phyloP scores from a whole-genome alignment of 305 asterid genomes.

The Fraxinus greggii region DNA sequence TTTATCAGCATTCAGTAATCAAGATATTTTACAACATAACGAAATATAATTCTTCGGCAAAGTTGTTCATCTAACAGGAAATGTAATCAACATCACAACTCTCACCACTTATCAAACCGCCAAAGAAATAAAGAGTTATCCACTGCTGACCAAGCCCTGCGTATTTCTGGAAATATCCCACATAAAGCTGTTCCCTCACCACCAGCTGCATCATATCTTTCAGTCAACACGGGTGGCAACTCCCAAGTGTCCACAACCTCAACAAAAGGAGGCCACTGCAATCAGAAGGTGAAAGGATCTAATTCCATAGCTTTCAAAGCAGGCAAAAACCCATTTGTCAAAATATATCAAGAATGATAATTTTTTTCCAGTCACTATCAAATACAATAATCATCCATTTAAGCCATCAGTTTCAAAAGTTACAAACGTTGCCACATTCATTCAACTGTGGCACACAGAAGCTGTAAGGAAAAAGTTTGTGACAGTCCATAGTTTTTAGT shows the following conservation, averaged over 20 bases:
- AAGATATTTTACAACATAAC: constrained; percentile 1
- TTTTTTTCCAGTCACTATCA: neutral
- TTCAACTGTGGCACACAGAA: neutral
- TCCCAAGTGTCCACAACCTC: constrained; percentile 96
- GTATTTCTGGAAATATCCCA: constrained; percentile 93
- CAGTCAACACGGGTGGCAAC: constrained; percentile 81
- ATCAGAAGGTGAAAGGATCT: constrained; percentile 22
- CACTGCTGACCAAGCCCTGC: constrained; percentile 98
- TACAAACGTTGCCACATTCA: neutral
- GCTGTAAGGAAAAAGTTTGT: neutral
- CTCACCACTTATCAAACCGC: constrained; percentile 97
- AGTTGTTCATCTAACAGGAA: constrained; percentile 5
- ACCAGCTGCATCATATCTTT: constrained; percentile 86
- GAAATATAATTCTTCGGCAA: constrained; percentile 1
- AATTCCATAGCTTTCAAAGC: constrained; percentile 16
- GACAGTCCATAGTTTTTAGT: neutral
- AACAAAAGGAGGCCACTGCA: constrained; percentile 96
- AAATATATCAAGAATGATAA: neutral
- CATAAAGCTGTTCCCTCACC: constrained; percentile 98
- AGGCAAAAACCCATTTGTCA: neutral
- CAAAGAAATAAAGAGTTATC: constrained; percentile 90
- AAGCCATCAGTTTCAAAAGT: constrained; percentile 6
- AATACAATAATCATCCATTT: constrained; percentile 9
- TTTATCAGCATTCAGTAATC: constrained; percentile 14
- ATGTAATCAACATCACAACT: constrained; percentile 17